These are phyloP conservation scores for Rutstroemia sp. DNA, from an alignment of 2,329 filamentous ascomycete species.

Conservation along the genomic window DNA sequence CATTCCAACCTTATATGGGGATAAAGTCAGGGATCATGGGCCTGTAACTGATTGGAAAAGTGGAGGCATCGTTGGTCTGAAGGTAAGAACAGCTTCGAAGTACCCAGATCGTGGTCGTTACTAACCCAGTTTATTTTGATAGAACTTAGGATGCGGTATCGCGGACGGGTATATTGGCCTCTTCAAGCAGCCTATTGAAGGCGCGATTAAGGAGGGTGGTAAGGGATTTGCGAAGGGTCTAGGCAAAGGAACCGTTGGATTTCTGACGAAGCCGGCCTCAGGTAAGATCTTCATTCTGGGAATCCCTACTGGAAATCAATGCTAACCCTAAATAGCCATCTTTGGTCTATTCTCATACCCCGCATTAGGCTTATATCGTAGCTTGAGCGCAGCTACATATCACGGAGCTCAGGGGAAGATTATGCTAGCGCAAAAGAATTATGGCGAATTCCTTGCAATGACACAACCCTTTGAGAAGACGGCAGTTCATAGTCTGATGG, in stretches of 20 bases:
- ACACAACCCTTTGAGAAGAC: neutral
- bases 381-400: neutral
- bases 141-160: neutral
- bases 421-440: neutral
- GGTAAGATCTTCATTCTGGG: neutral
- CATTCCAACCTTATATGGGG: neutral
- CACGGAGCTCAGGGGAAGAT: slow-evolving; percentile 1
- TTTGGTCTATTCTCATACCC: slow-evolving; percentile 9
- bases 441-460: neutral
- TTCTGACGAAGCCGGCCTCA: neutral
- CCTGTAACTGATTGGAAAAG: neutral
- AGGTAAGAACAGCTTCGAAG: neutral
- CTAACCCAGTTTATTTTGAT: too few relatives aligned
- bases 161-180: neutral
- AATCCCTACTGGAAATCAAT: neutral
- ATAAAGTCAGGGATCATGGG: neutral
- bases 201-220: neutral
- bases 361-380: slow-evolving; percentile 7
- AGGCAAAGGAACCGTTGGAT: neutral
- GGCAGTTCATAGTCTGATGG: too few relatives aligned
- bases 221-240: neutral
- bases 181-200: neutral
- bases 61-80: neutral
- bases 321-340: neutral
- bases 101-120: too few relatives aligned